Base-by-base conservation (phyloP, 441 rosid genomes). In the Kokia cookei region DNA sequence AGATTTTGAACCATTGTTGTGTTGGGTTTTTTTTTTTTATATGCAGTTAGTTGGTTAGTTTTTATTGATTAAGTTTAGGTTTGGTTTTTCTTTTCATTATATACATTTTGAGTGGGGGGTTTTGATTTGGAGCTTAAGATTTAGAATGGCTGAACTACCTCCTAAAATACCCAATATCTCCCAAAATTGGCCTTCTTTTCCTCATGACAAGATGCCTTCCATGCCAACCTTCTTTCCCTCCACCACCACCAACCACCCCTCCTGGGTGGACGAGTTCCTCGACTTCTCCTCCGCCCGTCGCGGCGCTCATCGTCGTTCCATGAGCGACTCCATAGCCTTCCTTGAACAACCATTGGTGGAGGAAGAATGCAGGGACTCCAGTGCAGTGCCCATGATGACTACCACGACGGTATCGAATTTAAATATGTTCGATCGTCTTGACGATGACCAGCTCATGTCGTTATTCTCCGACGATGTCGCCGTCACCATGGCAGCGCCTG, bases 381-480 rank as follows among this genome's bases (percentile, higher is more conserved):
- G 26, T 58, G 43, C 62, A 75, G 29, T 55, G 9, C 37, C 37
- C 37, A 74, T 45, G 50, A 54, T 2, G 26, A 17, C 27, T 9
- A 54, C 26, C 59, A 69, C 5, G 12, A 69, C 2, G 4, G 19
- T 1, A 10, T 69, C 48, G 37, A 70, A 24, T 24, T 69, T 42
- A 37, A 70, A 24, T 24, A 32, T 24, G 7, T 84, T 89, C 24
- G 90, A 89, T 14, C 79, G 71, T 70, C 60, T 89, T 1, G 93
- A 89, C 42, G 88, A 87, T 35, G 87, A 87, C 17, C 90, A 89
- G 67, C 80, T 89, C 65, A 76, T 86, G 83, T 89, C 90, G 9
- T 86, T 87, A 85, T 87, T 87, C 80, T 75, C 91, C 42, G 85
- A 86, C 48, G 86, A 87, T 17, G 73, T 83, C 17, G 35, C 76